phyloP scores from a whole-genome alignment of 805 yeast genomes.

The Danielia oregonensis region DNA sequence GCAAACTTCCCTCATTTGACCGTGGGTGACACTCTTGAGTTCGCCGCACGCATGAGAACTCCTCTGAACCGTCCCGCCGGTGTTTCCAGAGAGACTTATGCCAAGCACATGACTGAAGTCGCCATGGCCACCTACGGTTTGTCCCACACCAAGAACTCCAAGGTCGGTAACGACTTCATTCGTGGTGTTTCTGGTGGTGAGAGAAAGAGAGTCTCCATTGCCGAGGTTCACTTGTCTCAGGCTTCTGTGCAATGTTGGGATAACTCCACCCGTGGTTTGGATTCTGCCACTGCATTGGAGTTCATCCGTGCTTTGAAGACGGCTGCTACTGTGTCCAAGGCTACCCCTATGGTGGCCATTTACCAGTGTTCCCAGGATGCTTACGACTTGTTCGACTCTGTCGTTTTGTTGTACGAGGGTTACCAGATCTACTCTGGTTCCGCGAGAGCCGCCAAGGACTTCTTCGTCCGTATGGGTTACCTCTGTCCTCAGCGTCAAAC shows the following conservation, averaged over 20 bases:
- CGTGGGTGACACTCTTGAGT: constrained; percentile 53
- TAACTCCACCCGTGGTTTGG: constrained; percentile 83
- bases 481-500: constrained; percentile 55
- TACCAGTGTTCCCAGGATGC: constrained; percentile 67
- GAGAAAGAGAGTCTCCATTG: constrained; percentile 78
- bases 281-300: constrained; percentile 79
- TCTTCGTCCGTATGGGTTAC: constrained; percentile 52
- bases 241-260: constrained; percentile 71
- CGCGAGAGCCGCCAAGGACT: constrained; percentile 43
- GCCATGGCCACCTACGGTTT: constrained; percentile 57
- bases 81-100: constrained; percentile 31
- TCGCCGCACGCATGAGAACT: constrained; percentile 51
- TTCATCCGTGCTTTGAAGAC: constrained; percentile 64
- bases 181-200: constrained; percentile 86
- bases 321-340: constrained; percentile 47
- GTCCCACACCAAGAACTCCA: constrained; percentile 54
- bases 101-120: constrained; percentile 51
- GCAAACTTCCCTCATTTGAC: constrained; percentile 53
- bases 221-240: constrained; percentile 67
- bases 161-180: constrained; percentile 58
- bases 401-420: constrained; percentile 54
- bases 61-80: constrained; percentile 33
- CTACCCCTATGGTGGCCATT: constrained; percentile 60
- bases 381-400: constrained; percentile 62
- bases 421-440: constrained; percentile 53